Conservation (phyloP, 2,329 filamentous ascomycete species). For the Hypoxylon sp. region DNA sequence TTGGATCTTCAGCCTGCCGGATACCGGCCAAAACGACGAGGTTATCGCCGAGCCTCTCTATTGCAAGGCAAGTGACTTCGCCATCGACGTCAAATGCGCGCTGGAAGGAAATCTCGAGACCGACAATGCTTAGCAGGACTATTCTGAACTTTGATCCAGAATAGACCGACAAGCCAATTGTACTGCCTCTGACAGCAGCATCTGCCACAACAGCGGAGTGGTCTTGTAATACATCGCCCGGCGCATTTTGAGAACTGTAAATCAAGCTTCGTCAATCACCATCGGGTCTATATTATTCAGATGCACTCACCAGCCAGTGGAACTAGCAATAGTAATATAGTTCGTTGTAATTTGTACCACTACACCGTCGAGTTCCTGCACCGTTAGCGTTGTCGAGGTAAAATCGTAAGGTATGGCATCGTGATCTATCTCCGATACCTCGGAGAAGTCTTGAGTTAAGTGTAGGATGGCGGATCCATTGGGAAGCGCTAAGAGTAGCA, state of each 20-base stretch:
- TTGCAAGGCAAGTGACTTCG: conserved; percentile 63
- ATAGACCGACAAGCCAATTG: conserved; percentile 60
- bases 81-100: conserved; percentile 56
- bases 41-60: conserved; percentile 35
- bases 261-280: conserved; percentile 19
- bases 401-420: conserved; percentile 64
- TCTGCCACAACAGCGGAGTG: conserved; percentile 54
- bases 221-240: conserved; percentile 52
- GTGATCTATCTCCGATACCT: conserved; percentile 58
- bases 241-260: conserved; percentile 50
- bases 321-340: conserved; percentile 57
- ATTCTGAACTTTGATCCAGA: conserved; percentile 54
- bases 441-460: conserved; percentile 62
- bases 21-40: conserved; percentile 45
- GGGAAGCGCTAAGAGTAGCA: conserved; percentile 63
- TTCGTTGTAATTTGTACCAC: conserved; percentile 68
- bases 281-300: conserved; percentile 12
- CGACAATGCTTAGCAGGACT: conserved; percentile 56
- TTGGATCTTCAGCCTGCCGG: conserved; percentile 35
- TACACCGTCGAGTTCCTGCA: conserved; percentile 52
- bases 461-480: conserved; percentile 62
- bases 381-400: conserved; percentile 64
- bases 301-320: conserved; percentile 54
- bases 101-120: conserved; percentile 48
- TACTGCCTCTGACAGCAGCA: conserved; percentile 56